Conservation (phyloP, 371 early-diverging fungal genomes). For the Sanchytrium tribonematis region DNA sequence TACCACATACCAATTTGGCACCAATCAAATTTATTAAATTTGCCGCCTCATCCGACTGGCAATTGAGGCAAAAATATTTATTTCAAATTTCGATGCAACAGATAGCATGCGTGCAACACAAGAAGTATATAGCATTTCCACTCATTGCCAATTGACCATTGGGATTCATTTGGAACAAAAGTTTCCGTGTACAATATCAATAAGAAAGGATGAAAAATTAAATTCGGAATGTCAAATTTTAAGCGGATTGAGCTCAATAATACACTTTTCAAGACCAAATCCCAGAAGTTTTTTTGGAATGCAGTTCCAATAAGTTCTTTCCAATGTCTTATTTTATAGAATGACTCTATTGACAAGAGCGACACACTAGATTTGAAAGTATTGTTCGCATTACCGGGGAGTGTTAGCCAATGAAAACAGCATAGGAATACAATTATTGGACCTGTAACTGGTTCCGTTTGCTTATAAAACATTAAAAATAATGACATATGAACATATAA, state of each 20-base stretch:
- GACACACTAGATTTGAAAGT: not conserved
- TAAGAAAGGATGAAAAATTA: not conserved
- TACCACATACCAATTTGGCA: too few relatives aligned
- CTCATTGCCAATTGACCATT: too few relatives aligned
- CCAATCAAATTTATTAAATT: too few relatives aligned
- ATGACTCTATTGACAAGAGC: not conserved
- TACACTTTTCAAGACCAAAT: not conserved
- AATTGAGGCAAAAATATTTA: too few relatives aligned
- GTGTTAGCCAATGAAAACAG: not conserved
- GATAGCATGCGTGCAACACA: too few relatives aligned
- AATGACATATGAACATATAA: not conserved
- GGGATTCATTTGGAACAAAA: too few relatives aligned
- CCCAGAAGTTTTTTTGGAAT: not conserved
- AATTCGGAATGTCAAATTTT: not conserved
- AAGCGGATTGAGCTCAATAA: not conserved
- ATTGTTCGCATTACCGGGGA: not conserved
- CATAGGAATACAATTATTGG: not conserved
- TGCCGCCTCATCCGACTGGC: too few relatives aligned
- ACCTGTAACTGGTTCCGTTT: not conserved
- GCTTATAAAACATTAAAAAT: not conserved
- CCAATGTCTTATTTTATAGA: not conserved
- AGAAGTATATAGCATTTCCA: too few relatives aligned
- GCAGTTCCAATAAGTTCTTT: not conserved
- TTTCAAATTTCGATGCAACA: too few relatives aligned
- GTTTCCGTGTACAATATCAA: not conserved